Evolutionary conservation across 2,329 filamentous ascomycete genomes (phyloP), one percentile per base, ranked within the genome.

Genomic region (Chaetomium globosum): DNA sequence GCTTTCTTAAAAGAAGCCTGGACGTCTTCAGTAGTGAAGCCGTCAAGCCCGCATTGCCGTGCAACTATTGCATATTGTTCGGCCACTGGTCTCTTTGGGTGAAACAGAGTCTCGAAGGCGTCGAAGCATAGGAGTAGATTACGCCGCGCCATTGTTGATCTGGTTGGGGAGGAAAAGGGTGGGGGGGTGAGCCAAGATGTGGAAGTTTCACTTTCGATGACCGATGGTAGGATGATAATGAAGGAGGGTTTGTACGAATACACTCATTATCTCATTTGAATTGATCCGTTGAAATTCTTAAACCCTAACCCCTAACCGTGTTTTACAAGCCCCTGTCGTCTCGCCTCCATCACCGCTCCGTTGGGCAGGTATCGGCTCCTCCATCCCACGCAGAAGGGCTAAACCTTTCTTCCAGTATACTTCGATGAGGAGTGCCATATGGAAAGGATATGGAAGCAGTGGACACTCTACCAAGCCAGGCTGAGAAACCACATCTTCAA

Each of bases 31-130:
- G 81, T 77, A 2, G 69, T 75, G 61, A 83, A 77, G 66, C 75
- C 74, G 9, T 70, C 69, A 49, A 87, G 70, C 3, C 85, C 85
- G 71, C 83, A 79, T 60, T 78, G 74, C 21, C 79, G 73, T 1
- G 85, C 87, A 2, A 84, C 77, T 23, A 79, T 74, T 46, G 75
- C 79, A 73, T 89, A 89, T 69, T 87, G 83, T 60, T 77, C 73
- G 5, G 79, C 76, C 8, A 89, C 80, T 1, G 83, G 76, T 10
- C 72, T 70, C 57, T 77, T 81, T 0, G 86, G 85, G 12, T 74
- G 76, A 74, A 87, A 88, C 2, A 89, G 77, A 0, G 87, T 89
- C n/a, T 84, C 85, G 69, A 88, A 89, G 4, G 86, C 87, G 73
- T 89, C 87, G 61, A 89, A 84, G 66, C 84, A 86, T 1, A 89